A percentile compares a stretch with the other conserved stretches of the same genome.
Evolutionary conservation across 2,329 filamentous ascomycete genomes (phyloP).

Genomic region (Penicillium sclerotigenum): DNA sequence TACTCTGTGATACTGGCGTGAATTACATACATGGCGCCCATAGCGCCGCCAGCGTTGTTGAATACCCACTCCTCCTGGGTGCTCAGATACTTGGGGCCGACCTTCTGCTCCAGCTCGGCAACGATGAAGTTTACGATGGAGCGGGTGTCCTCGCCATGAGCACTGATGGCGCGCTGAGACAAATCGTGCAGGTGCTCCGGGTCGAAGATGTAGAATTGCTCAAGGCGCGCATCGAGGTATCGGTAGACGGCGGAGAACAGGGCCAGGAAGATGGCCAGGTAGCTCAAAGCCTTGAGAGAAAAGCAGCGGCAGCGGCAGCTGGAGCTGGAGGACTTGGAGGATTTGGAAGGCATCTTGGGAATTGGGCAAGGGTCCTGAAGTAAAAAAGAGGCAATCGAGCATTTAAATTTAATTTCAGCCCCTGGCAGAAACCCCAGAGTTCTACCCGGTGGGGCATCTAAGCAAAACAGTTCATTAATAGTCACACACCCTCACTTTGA

Average conservation of each 20-base stretch:
- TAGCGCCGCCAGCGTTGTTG: constrained; percentile 87
- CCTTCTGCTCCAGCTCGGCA: constrained; percentile 58
- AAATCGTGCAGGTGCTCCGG: constrained; percentile 66
- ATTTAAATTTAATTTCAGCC: constrained; percentile 12
- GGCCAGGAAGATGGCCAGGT: constrained; percentile 36
- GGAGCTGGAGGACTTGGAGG: constrained; percentile 22
- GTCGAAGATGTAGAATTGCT: constrained; percentile 70
- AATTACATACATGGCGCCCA: constrained; percentile 88
- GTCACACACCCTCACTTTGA: neutral
- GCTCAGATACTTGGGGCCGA: constrained; percentile 56
- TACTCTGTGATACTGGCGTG: constrained; percentile 91
- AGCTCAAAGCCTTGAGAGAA: constrained; percentile 30
- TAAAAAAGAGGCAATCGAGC: neutral
- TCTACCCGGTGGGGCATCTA: constrained; percentile 13
- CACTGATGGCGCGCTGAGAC: constrained; percentile 61
- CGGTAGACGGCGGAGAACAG: constrained; percentile 37
- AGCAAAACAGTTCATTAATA: constrained; percentile 1
- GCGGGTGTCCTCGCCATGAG: constrained; percentile 72
- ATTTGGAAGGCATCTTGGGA: constrained; percentile 26
- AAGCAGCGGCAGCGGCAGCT: constrained; percentile 25
- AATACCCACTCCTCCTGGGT: constrained; percentile 80
- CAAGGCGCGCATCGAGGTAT: constrained; percentile 38
- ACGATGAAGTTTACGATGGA: constrained; percentile 69
- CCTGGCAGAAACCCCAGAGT: constrained; percentile 18
- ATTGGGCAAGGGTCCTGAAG: neutral